These are phyloP conservation scores for Sinapis alba DNA, from an alignment of 441 rosid species.

Conservation along the genomic window DNA sequence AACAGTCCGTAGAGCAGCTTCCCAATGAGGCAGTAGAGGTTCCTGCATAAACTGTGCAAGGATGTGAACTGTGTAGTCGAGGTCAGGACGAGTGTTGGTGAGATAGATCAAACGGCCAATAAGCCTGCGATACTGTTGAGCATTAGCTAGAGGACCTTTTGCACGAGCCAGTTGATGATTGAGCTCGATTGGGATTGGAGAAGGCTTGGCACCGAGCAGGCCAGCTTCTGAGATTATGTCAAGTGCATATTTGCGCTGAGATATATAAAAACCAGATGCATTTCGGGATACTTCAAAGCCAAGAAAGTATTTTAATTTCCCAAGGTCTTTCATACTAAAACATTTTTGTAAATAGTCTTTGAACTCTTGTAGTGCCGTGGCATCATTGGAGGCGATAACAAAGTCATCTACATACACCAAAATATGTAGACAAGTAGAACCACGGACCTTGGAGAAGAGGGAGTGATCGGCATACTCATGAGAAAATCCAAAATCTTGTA, in stretches of 20 bases:
- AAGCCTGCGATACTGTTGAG: neutral
- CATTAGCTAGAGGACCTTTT: neutral
- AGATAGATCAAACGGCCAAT: neutral
- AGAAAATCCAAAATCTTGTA: no score
- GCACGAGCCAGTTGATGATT: neutral
- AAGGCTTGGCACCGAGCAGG: neutral
- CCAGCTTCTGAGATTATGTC: neutral
- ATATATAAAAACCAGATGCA: neutral
- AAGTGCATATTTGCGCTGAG: neutral
- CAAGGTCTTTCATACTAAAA: neutral
- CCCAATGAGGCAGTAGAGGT: neutral
- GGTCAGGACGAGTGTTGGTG: neutral
- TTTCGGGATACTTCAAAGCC: neutral
- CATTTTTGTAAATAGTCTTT: neutral
- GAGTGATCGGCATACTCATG: no score
- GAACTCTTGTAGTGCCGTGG: neutral
- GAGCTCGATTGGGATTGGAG: neutral
- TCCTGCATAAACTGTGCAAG: neutral
- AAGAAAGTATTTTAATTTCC: neutral
- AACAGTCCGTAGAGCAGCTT: neutral
- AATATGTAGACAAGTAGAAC: neutral
- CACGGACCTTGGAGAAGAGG: no score
- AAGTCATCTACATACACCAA: neutral
- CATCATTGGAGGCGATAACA: neutral
- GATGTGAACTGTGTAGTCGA: neutral